Base-by-base conservation (phyloP, 83 land plant genomes). In the Picea abies region DNA sequence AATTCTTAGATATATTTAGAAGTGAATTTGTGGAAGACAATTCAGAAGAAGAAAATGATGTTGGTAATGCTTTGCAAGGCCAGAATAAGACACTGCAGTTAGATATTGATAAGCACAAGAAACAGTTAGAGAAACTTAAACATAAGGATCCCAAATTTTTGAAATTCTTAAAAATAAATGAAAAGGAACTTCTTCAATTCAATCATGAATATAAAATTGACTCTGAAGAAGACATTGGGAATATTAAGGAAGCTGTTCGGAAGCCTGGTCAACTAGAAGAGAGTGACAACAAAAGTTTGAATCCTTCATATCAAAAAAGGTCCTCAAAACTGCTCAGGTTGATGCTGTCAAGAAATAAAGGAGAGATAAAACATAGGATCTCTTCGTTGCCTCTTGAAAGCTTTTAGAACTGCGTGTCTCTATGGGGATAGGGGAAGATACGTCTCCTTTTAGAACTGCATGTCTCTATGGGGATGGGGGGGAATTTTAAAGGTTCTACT, bases 361-460 rank as follows among this genome's bases (percentile, higher is more conserved):
- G 93, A 96, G 83, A 85, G 89, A 71, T 79, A 90, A 19, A 82
- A 83, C 82, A 11, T 83, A 39, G 81, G 95, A 83, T 90, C 90
- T 62, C 83, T 96, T 76, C 62, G 60, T 76, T 90, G 88, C 68
- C 93, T 98, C 15, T 79, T 98, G 32, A 90, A 88, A 85, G 95
- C 88, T 20, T 98, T 90, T 83, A 88, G 94, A 14, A 86, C 89
- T 66, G 96, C 96, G 60, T 96, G 99, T 79, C 95, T 88, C 67
- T 93, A 92, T 84, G 95, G 97, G 26, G 84, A 85, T 49, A 88
- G 90, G 39, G 92, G 84, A 26, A 72, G 80, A 29, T 75, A 83
- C 3, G 85, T 84, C 64, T 79, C 85, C 26, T 79, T 60, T 32
- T 32, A 32, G 35, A 32, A 32, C 35, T 32, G 35, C 35, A 32